Evolutionary conservation across 2,329 filamentous ascomycete species (phyloP).

Genomic region (Fusarium fujikuroi): DNA sequence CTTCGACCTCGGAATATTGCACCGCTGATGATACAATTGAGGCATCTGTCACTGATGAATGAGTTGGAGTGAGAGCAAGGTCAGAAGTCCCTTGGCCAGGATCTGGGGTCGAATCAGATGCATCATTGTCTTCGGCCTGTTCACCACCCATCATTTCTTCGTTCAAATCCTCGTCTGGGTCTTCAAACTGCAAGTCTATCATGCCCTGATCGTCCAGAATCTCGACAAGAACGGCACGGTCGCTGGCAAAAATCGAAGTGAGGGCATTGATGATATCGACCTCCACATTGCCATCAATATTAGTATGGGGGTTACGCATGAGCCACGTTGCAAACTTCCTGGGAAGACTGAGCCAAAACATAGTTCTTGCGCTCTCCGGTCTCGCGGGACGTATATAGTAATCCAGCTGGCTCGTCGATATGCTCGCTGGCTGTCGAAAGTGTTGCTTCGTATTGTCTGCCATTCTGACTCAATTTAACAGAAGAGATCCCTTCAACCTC

Average conservation of each 20-base stretch:
- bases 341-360: slow-evolving; percentile 31
- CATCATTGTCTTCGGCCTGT: background rate
- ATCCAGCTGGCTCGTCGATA: slow-evolving; percentile 9
- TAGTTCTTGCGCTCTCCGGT: slow-evolving; percentile 10
- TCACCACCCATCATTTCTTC: background rate
- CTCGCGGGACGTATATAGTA: slow-evolving; percentile 19
- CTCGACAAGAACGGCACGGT: slow-evolving; percentile 6
- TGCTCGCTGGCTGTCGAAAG: slow-evolving; percentile 24
- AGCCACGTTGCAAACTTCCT: slow-evolving; percentile 30
- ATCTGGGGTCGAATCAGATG: background rate
- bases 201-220: slow-evolving; percentile 32
- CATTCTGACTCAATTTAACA: slow-evolving; percentile 4
- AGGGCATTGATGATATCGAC: slow-evolving; percentile 8
- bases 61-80: slow-evolving; percentile 1
- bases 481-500: slow-evolving; percentile 25
- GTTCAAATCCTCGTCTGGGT: background rate
- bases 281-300: background rate
- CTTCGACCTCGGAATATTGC: background rate
- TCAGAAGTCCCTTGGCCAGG: background rate
- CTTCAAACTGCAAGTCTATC: slow-evolving; percentile 13
- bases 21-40: background rate
- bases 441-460: background rate
- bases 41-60: background rate
- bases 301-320: background rate
- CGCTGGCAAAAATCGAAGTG: slow-evolving; percentile 26